phyloP scores from a whole-genome alignment of 495 filamentous ascomycete genomes.

The Cenococcum geophilum region DNA sequence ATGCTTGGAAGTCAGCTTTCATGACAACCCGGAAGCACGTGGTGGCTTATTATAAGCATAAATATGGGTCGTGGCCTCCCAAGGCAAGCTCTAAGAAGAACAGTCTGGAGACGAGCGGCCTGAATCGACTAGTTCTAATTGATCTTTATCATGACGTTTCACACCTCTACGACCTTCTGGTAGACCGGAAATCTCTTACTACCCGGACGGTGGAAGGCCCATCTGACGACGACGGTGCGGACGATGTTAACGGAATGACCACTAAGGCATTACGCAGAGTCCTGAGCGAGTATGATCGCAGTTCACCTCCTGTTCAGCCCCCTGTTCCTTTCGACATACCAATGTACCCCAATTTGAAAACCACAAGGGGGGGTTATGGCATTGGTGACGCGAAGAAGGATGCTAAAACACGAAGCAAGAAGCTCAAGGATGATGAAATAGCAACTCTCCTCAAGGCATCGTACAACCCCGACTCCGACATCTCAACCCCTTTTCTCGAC shows the following conservation, averaged over 20 bases:
- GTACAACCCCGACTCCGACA: conserved; percentile 66
- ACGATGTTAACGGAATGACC: conserved; percentile 42
- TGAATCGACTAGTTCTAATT: conserved; percentile 76
- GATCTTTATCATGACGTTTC: conserved; percentile 82
- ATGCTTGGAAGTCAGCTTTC: conserved; percentile 72
- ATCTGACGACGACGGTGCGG: conserved; percentile 49
- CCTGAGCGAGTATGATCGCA: conserved; percentile 79
- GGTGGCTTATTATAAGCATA: conserved; percentile 69
- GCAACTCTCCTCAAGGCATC: conserved; percentile 63
- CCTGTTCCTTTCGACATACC: conserved; percentile 90
- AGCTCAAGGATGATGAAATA: conserved; percentile 73
- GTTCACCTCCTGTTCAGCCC: conserved; percentile 79
- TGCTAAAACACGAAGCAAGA: conserved; percentile 55
- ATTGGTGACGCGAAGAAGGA: conserved; percentile 63
- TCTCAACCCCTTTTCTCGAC: conserved; percentile 62
- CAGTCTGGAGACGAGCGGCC: conserved; percentile 71
- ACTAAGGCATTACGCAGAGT: conserved; percentile 61
- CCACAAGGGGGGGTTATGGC: conserved; percentile 54
- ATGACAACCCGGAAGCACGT: conserved; percentile 66
- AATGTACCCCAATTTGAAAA: conserved; percentile 61
- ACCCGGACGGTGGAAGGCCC: conserved; percentile 41
- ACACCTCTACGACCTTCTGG: conserved; percentile 80
- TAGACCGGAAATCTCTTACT: conserved; percentile 63
- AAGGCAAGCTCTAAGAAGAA: conserved; percentile 91
- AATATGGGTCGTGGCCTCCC: conserved; percentile 91